Evolutionary conservation across 768 basidiomycete genomes (phyloP).

Genomic region (Amanita inopinata): DNA sequence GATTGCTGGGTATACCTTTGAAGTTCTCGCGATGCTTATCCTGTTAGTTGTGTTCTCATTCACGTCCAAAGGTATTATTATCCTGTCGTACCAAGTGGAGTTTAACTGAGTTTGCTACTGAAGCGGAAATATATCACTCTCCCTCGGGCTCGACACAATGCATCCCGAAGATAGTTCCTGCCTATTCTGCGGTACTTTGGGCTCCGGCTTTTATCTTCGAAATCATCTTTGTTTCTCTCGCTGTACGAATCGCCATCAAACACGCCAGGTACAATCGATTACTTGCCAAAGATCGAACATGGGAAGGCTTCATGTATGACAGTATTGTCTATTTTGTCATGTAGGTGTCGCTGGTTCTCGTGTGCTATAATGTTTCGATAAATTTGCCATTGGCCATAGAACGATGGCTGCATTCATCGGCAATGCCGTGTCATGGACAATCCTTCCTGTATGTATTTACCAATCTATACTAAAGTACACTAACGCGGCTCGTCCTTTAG

Average conservation of each 20-base stretch:
- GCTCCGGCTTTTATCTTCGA: conserved; percentile 17
- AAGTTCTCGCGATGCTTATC: conserved; percentile 13
- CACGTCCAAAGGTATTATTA: conserved; percentile 12
- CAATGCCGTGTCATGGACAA: conserved; percentile 15
- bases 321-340: conserved; percentile 19
- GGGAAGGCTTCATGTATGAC: conserved; percentile 17
- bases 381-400: conserved; percentile 12
- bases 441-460: conserved; percentile 13
- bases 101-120: neutral
- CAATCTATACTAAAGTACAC: neutral
- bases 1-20: conserved; percentile 11
- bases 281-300: conserved; percentile 11
- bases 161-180: conserved; percentile 13
- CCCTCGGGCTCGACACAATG: conserved; percentile 11
- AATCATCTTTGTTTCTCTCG: conserved; percentile 14
- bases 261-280: conserved; percentile 9
- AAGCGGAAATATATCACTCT: conserved; percentile 10
- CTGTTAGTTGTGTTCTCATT: conserved; percentile 10
- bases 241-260: conserved; percentile 13
- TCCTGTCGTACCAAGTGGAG: neutral
- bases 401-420: conserved; percentile 13
- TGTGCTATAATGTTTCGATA: too few relatives aligned
- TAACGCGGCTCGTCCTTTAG: conserved; percentile 9
- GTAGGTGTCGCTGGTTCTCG: conserved; percentile 12
- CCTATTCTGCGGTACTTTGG: conserved; percentile 17